Evolutionary conservation across 2,329 filamentous ascomycete species (phyloP), one percentile per base, ranked within the genome.

Genomic region (Calonectria pteridis): DNA sequence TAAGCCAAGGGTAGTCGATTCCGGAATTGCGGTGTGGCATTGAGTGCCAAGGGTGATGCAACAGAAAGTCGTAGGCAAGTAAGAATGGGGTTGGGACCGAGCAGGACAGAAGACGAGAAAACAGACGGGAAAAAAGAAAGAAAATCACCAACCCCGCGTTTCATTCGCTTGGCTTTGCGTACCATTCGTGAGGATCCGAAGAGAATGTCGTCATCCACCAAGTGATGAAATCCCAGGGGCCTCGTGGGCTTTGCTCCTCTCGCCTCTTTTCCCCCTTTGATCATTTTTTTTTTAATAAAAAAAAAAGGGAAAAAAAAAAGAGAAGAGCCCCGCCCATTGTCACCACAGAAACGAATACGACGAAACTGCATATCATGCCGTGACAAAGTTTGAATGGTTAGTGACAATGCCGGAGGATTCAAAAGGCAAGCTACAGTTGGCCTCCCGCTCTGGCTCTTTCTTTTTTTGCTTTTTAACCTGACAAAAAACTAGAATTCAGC

Each of bases 331-430:
- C 43, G 11, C 26, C 14, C 63, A n/a, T 33, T 20, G 43, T 20
- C 37, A 37, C 59, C n/a, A 33, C 53, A 40, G 55, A 59, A 59
- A 37, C 55, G 55, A 59, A 59, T 59, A 59, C 55, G 55, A 59
- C 28, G 33, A 23, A 35, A 31, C 20, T 16, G 33, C 55, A 59
- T 40, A 37, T 26, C 55, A 59, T 59, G 55, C 55, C 33, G 55
- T 40, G 37, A 59, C 33, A 23, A 59, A 59, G 55, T 40, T 59
- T 59, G 37, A 59, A 40, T 59, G 23, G 40, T 20, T 46, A 20
- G 40, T 13, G 35, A 18, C 28, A 35, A 33, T 26, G 55, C 23
- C 33, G 26, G 37, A 26, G 55, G 55, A 59, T 59, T 59, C 20
- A n/a, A 35, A 59, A 40, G 55, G 55, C 40, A 59, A 23, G 33